A percentile compares a stretch with the other conserved stretches of the same genome.
Conservation (phyloP, 257 asterid genomes). For the Petrea volubilis region DNA sequence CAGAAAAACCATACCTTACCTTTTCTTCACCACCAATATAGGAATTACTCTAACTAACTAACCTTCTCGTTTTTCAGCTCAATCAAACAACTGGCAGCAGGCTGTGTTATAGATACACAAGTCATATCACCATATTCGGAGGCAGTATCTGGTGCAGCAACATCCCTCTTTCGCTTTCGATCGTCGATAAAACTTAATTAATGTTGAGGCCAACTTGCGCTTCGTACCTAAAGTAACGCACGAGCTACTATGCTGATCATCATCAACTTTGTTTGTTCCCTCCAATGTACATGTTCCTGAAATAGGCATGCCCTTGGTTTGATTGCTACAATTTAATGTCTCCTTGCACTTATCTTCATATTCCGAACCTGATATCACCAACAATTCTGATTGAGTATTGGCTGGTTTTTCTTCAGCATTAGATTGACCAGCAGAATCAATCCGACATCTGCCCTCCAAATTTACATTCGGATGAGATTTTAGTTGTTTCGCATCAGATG, state of each 20-base stretch:
- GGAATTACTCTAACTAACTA: too few species aligned
- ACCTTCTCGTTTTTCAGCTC: slow-evolving; percentile 32
- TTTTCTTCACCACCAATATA: slow-evolving; percentile 21
- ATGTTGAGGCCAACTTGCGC: slow-evolving; percentile 36
- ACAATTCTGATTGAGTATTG: slow-evolving; percentile 15
- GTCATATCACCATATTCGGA: slow-evolving; percentile 19
- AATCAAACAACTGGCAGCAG: slow-evolving; percentile 31
- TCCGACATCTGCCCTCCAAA: slow-evolving; percentile 27
- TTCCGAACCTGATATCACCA: slow-evolving; percentile 20
- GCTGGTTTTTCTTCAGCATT: slow-evolving; percentile 20
- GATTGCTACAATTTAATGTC: slow-evolving; percentile 6
- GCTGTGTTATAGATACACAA: slow-evolving; percentile 27
- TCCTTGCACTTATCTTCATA: slow-evolving; percentile 30
- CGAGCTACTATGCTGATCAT: slow-evolving; percentile 23
- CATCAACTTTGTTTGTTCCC: slow-evolving; percentile 23
- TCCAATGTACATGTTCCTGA: slow-evolving; percentile 21
- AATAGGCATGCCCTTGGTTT: background rate
- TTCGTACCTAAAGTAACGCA: slow-evolving; percentile 20
- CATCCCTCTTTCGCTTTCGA: slow-evolving; percentile 42
- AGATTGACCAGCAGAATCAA: slow-evolving; percentile 26
- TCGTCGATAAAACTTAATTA: slow-evolving; percentile 60
- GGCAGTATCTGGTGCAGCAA: slow-evolving; percentile 26
- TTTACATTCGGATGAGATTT: slow-evolving; percentile 9
- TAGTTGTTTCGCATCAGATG: background rate
- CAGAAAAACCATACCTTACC: slow-evolving; percentile 24